These are phyloP conservation scores for Ustanciosporium gigantosporum DNA, from an alignment of 1,284 basidiomycete species.

Conservation along the genomic window DNA sequence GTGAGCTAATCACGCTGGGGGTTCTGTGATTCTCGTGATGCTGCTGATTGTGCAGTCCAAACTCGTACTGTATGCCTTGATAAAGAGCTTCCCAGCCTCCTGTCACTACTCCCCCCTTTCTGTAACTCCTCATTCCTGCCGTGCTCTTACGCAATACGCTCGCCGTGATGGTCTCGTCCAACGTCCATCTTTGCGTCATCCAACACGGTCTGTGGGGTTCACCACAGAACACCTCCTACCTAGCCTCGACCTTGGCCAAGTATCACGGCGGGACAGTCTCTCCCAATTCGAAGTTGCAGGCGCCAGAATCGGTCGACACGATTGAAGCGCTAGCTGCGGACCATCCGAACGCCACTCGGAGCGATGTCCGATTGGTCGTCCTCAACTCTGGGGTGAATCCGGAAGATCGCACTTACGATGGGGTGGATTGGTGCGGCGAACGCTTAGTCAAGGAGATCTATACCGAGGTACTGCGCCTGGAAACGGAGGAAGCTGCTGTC, in stretches of 20 bases:
- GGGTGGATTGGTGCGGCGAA: slow-evolving; percentile 75
- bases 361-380: slow-evolving; percentile 63
- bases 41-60: no score
- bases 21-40: no score
- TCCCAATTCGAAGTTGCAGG: slow-evolving; percentile 3
- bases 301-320: slow-evolving; percentile 10
- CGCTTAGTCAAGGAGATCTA: slow-evolving; percentile 70
- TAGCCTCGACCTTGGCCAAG: slow-evolving; percentile 64
- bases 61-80: no score
- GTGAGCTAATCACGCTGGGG: no score
- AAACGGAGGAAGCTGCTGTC: slow-evolving; percentile 6
- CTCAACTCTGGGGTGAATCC: slow-evolving; percentile 67
- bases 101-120: no score
- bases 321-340: slow-evolving; percentile 5
- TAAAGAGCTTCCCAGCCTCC: no score
- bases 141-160: no score
- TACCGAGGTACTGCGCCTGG: slow-evolving; percentile 17
- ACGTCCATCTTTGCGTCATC: slow-evolving; percentile 70
- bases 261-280: slow-evolving; percentile 16
- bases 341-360: slow-evolving; percentile 6
- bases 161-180: slow-evolving; percentile 5
- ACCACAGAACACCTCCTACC: slow-evolving; percentile 66
- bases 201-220: slow-evolving; percentile 85
- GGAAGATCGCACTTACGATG: slow-evolving; percentile 72
- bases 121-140: no score